Base-by-base conservation (phyloP, 1,139 yeast genomes). In the Saccharomyces hybrid region DNA sequence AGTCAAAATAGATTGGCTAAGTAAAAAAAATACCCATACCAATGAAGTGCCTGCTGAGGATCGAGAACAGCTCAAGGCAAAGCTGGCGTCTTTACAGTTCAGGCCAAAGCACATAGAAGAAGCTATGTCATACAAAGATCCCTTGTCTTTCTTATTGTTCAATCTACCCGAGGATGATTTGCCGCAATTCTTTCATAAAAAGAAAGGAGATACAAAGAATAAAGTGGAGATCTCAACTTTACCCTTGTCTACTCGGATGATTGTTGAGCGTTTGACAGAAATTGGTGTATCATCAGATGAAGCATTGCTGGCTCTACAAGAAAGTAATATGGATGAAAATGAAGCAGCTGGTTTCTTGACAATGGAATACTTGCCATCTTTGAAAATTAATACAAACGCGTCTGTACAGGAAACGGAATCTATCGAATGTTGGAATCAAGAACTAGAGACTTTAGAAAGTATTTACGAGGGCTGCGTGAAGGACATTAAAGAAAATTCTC, bases 141-240 rank as follows among this genome's bases (percentile, higher is more conserved):
- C 87, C 1, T 71, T 88, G 42, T 95, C 93, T 53, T 93, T 96
- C 88, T 77, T 91, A 24, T 71, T 91, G 12, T 84, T 91, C 62
- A 95, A 91, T 64, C 79, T 91, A 2, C 98, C 98, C 0, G 97
- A 91, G 64, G 98, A 90, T 66, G 99, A 93, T 65, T 73, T 93
- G 48, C 99, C 99, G 0, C 55, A 64, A 2, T 73, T 66, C 54
- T 75, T 75, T 53, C 68, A 64, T 12, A 70, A 70, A 59, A 67
- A 76, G 6, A 73, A 74, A 31, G 75, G 78, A 54, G 83, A 81
- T 59, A 73, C 80, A 1, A 74, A 73, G 47, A 77, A 78, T 24
- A 72, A 73, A 26, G 71, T 81, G 34, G 80, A 76, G 55, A 75
- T 80, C 11, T 73, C 82, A 9, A 73, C 62, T 2, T 52, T 67